Evolutionary conservation across 78 protist species (phyloP), one percentile per base, ranked within the genome.

Genomic region (Corallochytrium limacisporum): DNA sequence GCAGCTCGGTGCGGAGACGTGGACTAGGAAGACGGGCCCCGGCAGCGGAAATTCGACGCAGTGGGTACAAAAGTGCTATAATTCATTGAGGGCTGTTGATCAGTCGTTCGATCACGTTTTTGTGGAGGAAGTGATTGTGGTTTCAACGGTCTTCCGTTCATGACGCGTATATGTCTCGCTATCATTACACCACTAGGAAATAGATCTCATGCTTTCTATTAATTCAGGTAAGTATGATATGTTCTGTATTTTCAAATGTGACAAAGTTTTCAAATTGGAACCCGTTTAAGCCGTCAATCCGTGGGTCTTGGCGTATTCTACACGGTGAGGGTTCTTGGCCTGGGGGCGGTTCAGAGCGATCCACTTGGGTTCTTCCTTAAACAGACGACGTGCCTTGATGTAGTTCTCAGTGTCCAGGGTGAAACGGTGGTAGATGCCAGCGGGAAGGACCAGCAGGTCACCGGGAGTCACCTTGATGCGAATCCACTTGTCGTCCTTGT

Each of bases 341-440:
- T 48, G 55, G 22, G 69, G 69, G 39, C 83, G 74, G 75, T 74
- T 56, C 32, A 81, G 49, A 16, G 86, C 69, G 15, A 60, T 67
- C 86, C 86, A 81, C 53, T 39, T 40, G 20, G 86, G 86, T n/a
- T 28, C 78, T 20, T 61, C 74, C 18, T 39, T 0, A 63, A 81
- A 81, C 38, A 81, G 65, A n/a, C 86, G 75, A 28, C 44, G 53
- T 2, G 79, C 86, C 4, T 62, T 16, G 36, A 46, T 43, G 69
- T 24, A 60, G 55, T 75, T 70, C 22, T 2, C 31, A 36, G 73
- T 79, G 38, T 72, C 81, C 9, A 74, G 65, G 16, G 89, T 69
- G 72, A 89, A 89, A 37, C 94, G 77, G 49, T 89, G 94, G 63
- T 89, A 89, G 75, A 84, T 84, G 49, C 82, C 86, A 2, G 83